These are phyloP conservation scores for Chrysanthemum lavandulifolium DNA, from an alignment of 129 eudicot genomes.

Conservation along the genomic window DNA sequence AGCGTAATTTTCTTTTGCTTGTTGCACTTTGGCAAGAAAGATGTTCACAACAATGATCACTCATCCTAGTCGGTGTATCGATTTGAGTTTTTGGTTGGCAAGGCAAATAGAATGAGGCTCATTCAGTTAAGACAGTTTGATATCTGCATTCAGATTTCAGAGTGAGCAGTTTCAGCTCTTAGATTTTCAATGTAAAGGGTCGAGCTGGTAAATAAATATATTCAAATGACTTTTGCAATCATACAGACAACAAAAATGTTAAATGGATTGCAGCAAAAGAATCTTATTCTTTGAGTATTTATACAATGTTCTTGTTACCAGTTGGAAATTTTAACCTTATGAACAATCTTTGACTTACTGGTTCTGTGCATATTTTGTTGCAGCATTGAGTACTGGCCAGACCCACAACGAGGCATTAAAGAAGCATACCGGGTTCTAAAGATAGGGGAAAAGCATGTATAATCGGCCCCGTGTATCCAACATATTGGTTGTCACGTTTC, in stretches of 20 bases:
- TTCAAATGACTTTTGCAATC: no score
- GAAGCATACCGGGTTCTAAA: slow-evolving; percentile 46
- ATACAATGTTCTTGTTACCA: not conserved
- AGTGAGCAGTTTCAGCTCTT: not conserved
- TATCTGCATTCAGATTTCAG: not conserved
- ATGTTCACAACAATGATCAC: no score
- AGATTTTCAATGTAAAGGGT: not conserved
- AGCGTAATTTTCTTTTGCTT: not conserved
- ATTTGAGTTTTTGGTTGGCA: no score
- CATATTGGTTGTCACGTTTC: slow-evolving; percentile 49
- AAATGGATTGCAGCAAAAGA: not conserved
- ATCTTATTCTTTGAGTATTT: not conserved
- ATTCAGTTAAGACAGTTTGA: not conserved
- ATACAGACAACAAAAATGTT: not conserved
- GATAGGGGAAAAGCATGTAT: slow-evolving; percentile 48
- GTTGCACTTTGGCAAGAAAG: not conserved
- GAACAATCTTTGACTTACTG: no score
- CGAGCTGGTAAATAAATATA: not conserved
- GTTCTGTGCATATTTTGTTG: not conserved
- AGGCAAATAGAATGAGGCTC: not conserved
- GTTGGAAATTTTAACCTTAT: not conserved
- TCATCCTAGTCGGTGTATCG: no score
- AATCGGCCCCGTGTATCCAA: slow-evolving; percentile 50
- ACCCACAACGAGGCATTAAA: slow-evolving; percentile 51
- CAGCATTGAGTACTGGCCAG: slow-evolving; percentile 60